Evolutionary conservation across 495 filamentous ascomycete genomes (phyloP).

Genomic region (Daldinia grandis): DNA sequence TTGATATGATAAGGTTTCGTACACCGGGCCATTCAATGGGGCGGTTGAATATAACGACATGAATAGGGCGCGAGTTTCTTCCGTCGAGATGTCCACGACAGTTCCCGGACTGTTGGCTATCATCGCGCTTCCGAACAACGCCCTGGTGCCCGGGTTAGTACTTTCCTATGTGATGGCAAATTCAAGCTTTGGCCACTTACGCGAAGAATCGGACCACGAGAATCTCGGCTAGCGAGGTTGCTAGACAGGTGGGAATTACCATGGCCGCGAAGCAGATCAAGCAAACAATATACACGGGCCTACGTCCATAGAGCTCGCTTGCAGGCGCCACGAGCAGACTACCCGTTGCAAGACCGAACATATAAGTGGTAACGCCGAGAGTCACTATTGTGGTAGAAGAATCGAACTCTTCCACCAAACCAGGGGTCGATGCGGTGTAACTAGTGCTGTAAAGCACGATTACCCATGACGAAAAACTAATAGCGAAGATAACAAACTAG

Average conservation of each 20-base stretch:
- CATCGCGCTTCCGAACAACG: slow-evolving; percentile 79
- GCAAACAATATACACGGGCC: slow-evolving; percentile 73
- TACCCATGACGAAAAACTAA: slow-evolving; percentile 77
- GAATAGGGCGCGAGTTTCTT: slow-evolving; percentile 73
- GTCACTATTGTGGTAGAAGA: slow-evolving; percentile 66
- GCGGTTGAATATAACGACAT: slow-evolving; percentile 81
- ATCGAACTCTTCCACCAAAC: slow-evolving; percentile 72
- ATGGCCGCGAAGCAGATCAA: slow-evolving; percentile 70
- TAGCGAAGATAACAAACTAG: slow-evolving; percentile 64
- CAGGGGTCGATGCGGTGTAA: slow-evolving; percentile 74
- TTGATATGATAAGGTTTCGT: not conserved
- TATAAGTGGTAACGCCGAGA: slow-evolving; percentile 81
- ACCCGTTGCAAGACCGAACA: slow-evolving; percentile 76
- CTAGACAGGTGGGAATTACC: slow-evolving; percentile 75
- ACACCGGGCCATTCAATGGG: slow-evolving; percentile 78
- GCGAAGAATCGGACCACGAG: slow-evolving; percentile 78
- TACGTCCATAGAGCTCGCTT: slow-evolving; percentile 80
- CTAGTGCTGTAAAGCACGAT: slow-evolving; percentile 88
- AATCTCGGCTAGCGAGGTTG: slow-evolving; percentile 68
- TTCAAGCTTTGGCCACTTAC: slow-evolving; percentile 44
- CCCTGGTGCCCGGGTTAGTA: slow-evolving; percentile 52
- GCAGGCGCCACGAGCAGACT: slow-evolving; percentile 76
- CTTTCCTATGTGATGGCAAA: not conserved
- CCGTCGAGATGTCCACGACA: slow-evolving; percentile 77
- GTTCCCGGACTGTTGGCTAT: slow-evolving; percentile 84